Percentiles rank a stretch among this genome's conserved stretches.
These are phyloP conservation scores for Cryomyces minteri DNA, from an alignment of 495 filamentous ascomycete species.

Conservation along the genomic window DNA sequence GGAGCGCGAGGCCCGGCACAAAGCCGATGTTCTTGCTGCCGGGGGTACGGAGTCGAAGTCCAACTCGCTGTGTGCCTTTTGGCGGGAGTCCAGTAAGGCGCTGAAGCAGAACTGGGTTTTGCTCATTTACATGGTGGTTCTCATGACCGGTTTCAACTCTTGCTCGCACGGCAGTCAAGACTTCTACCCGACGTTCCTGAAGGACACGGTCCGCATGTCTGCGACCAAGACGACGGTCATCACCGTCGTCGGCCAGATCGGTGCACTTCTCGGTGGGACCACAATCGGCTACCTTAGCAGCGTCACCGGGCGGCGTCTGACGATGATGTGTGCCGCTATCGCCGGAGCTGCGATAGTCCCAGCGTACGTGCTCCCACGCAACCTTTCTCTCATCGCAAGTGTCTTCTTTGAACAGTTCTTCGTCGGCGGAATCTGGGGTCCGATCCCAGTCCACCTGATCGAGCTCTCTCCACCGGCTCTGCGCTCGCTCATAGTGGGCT, in stretches of 20 bases:
- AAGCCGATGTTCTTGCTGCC: no score
- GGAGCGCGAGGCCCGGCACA: constrained; percentile 13
- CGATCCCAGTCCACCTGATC: constrained; percentile 17
- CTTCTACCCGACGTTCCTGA: constrained; percentile 27
- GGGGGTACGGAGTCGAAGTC: no score
- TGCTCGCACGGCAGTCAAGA: constrained; percentile 26
- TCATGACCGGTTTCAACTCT: constrained; percentile 26
- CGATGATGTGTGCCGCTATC: constrained; percentile 19
- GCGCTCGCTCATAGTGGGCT: constrained; percentile 18
- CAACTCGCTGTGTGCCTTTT: constrained; percentile 10
- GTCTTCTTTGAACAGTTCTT: constrained; percentile 23
- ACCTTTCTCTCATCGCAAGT: constrained; percentile 16
- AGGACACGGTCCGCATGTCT: constrained; percentile 17
- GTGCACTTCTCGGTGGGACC: constrained; percentile 17
- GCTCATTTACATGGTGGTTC: constrained; percentile 24
- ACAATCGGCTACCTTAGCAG: constrained; percentile 21
- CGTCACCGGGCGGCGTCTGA: constrained; percentile 20
- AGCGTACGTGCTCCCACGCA: constrained; percentile 16
- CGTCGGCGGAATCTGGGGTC: constrained; percentile 19
- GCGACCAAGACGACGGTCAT: constrained; percentile 21
- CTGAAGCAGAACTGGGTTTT: constrained; percentile 23
- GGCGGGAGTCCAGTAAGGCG: constrained; percentile 13
- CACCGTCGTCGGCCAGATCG: constrained; percentile 20
- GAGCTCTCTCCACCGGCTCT: constrained; percentile 18
- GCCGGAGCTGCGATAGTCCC: constrained; percentile 19